phyloP scores from a whole-genome alignment of 2,329 filamentous ascomycete genomes.

The Colletotrichum zoysiae region DNA sequence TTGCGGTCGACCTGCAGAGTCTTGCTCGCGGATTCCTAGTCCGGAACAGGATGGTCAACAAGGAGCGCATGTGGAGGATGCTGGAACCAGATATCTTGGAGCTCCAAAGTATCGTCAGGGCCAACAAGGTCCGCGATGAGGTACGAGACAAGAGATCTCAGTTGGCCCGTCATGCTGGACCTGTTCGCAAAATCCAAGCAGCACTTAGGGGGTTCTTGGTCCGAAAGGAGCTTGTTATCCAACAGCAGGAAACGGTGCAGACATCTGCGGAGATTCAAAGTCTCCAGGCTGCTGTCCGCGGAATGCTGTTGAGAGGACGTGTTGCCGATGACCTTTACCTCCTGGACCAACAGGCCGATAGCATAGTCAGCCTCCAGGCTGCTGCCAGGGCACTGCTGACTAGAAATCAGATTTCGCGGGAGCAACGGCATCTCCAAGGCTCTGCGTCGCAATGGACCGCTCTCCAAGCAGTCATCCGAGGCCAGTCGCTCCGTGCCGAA shows the following conservation, averaged over 20 bases:
- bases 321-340: slow-evolving; percentile 65
- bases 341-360: slow-evolving; percentile 63
- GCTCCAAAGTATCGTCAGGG: slow-evolving; percentile 85
- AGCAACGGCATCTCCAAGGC: slow-evolving; percentile 64
- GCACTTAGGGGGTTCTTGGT: slow-evolving; percentile 75
- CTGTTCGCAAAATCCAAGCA: slow-evolving; percentile 75
- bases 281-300: slow-evolving; percentile 77
- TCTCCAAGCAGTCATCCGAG: slow-evolving; percentile 62
- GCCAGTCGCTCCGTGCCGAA: slow-evolving; percentile 60
- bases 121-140: slow-evolving; percentile 72
- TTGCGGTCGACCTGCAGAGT: slow-evolving; percentile 85
- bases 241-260: slow-evolving; percentile 67
- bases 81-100: slow-evolving; percentile 79
- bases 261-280: slow-evolving; percentile 65
- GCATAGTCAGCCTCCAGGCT: slow-evolving; percentile 72
- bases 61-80: slow-evolving; percentile 76
- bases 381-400: slow-evolving; percentile 72
- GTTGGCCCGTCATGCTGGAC: slow-evolving; percentile 71
- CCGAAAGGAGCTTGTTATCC: slow-evolving; percentile 68
- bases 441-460: slow-evolving; percentile 64
- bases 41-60: slow-evolving; percentile 71
- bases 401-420: slow-evolving; percentile 64
- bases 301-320: slow-evolving; percentile 71
- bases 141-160: slow-evolving; percentile 68
- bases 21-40: slow-evolving; percentile 80